A percentile compares a stretch with the other conserved stretches of the same genome.
phyloP scores from a whole-genome alignment of 495 filamentous ascomycete genomes.

The Massariosphaeria phaeospora region DNA sequence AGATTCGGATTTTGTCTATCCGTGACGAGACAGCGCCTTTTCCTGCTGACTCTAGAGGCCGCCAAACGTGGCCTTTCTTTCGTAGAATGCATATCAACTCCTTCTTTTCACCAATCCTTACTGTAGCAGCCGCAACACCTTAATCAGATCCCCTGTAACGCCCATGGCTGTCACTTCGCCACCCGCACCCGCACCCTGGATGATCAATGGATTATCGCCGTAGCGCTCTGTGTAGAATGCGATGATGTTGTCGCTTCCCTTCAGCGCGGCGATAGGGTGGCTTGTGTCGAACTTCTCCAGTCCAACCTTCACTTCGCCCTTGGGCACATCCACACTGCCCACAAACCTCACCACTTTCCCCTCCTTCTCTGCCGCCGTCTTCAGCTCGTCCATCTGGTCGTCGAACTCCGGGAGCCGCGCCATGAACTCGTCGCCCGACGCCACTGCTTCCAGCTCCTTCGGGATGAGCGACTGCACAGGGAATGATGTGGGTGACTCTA shows the following conservation, averaged over 20 bases:
- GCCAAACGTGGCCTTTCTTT: too few species aligned
- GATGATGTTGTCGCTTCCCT: slow-evolving; percentile 97
- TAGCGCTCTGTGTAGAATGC: slow-evolving; percentile 96
- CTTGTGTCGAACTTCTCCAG: slow-evolving; percentile 59
- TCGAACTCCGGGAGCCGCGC: slow-evolving; percentile 71
- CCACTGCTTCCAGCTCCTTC: slow-evolving; percentile 65
- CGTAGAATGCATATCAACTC: too few species aligned
- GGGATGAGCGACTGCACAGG: slow-evolving; percentile 91
- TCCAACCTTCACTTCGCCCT: slow-evolving; percentile 76
- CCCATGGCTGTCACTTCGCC: slow-evolving; percentile 96
- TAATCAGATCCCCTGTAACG: slow-evolving; percentile 81
- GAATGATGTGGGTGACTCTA: slow-evolving; percentile 75
- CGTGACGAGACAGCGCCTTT: too few species aligned
- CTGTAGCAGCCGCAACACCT: slow-evolving; percentile 55
- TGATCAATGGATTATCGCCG: slow-evolving; percentile 78
- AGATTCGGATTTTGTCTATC: too few species aligned
- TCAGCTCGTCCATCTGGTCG: slow-evolving; percentile 73
- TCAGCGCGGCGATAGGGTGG: slow-evolving; percentile 83
- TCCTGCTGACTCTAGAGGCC: too few species aligned
- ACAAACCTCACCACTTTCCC: slow-evolving; percentile 94
- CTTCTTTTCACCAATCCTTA: too few species aligned
- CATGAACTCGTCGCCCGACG: slow-evolving; percentile 78
- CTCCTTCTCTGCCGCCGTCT: slow-evolving; percentile 68
- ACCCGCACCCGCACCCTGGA: slow-evolving; percentile 92
- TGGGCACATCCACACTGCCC: slow-evolving; percentile 78